Conservation (phyloP, 768 basidiomycete species). For the Leccinum rimulosum region DNA sequence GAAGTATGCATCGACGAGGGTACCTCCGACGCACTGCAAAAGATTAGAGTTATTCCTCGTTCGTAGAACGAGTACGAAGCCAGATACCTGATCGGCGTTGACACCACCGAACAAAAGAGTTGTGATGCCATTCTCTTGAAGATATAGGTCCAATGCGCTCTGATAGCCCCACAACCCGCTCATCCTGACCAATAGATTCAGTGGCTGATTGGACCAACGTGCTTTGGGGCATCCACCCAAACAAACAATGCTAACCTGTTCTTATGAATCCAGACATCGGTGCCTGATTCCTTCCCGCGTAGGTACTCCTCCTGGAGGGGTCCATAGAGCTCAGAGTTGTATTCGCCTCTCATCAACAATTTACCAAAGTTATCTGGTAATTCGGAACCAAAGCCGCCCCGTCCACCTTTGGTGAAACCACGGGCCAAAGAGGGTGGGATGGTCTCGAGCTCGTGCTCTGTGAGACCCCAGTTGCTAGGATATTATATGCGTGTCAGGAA, state of each 20-base stretch:
- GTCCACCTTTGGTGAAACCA: conserved; percentile 47
- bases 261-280: conserved; percentile 73
- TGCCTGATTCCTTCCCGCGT: conserved; percentile 50
- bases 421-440: conserved; percentile 61
- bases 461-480: conserved; percentile 69
- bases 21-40: conserved; percentile 60
- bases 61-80: neutral
- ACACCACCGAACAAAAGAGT: conserved; percentile 65
- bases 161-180: conserved; percentile 67
- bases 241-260: conserved; percentile 42
- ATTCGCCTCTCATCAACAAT: conserved; percentile 54
- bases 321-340: conserved; percentile 61
- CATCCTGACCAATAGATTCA: conserved; percentile 41
- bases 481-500: neutral
- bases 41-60: neutral
- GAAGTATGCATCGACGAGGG: conserved; percentile 61
- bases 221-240: neutral
- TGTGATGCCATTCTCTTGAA: conserved; percentile 60
- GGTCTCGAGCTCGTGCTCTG: conserved; percentile 57
- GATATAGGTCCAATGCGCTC: conserved; percentile 58
- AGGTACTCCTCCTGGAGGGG: conserved; percentile 56
- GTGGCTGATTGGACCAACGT: neutral
- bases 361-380: conserved; percentile 54
- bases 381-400: conserved; percentile 52
- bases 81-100: conserved; percentile 59